These are phyloP conservation scores for Fusarium sp. DNA, from an alignment of 2,329 filamentous ascomycete species.

Conservation along the genomic window DNA sequence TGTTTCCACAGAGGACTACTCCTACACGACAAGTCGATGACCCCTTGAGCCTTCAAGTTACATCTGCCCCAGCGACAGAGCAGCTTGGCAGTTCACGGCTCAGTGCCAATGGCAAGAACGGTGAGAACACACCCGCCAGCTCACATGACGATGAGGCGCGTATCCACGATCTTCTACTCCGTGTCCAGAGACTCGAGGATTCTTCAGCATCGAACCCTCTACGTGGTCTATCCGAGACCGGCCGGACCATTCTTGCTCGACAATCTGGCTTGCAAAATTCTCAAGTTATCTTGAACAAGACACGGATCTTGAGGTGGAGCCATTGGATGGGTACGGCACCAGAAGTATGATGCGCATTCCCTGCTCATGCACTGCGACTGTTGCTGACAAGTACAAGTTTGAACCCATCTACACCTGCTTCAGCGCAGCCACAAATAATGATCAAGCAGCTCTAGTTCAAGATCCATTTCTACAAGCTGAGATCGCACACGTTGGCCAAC, in stretches of 20 bases:
- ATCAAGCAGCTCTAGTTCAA: neutral
- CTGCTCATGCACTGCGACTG: no score
- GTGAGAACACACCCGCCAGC: neutral
- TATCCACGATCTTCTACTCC: neutral
- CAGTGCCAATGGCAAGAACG: neutral
- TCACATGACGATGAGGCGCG: neutral
- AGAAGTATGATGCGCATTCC: neutral
- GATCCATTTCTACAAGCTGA: neutral
- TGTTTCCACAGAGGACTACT: neutral
- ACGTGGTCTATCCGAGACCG: neutral
- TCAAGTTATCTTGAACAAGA: slow-evolving; percentile 7
- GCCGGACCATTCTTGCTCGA: neutral
- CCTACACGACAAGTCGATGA: neutral
- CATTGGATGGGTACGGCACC: slow-evolving; percentile 3
- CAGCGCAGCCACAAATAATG: neutral
- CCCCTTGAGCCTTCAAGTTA: neutral
- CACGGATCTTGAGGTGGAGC: slow-evolving; percentile 3
- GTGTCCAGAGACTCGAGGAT: neutral
- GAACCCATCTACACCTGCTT: neutral
- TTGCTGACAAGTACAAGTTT: neutral
- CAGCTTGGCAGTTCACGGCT: neutral
- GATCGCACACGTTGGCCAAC: neutral
- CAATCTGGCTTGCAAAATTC: slow-evolving; percentile 1
- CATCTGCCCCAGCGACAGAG: neutral
- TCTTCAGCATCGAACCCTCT: neutral